Conservation (phyloP, 352 stramenopile genomes). For the Phytophthora pseudosyringae region DNA sequence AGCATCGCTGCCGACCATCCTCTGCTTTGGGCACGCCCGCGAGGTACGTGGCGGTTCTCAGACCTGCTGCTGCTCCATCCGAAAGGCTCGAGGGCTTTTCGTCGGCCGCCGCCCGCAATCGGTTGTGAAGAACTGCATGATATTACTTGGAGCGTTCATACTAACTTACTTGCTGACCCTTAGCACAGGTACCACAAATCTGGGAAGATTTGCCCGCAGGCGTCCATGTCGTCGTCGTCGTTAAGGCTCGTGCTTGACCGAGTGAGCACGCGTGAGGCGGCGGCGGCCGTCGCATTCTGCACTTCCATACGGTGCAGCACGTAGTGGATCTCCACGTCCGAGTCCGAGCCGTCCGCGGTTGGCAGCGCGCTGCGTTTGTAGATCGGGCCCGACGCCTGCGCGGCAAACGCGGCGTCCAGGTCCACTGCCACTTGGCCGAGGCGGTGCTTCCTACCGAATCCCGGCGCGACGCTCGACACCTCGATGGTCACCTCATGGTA, state of each 20-base stretch:
- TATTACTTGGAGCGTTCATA: slow-evolving; percentile 28
- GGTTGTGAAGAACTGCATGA: slow-evolving; percentile 23
- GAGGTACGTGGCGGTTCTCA: slow-evolving; percentile 17
- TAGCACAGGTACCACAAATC: slow-evolving; percentile 61
- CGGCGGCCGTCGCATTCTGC: slow-evolving; percentile 30
- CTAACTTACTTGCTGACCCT: slow-evolving; percentile 25
- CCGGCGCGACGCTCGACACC: slow-evolving; percentile 27
- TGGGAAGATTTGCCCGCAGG: slow-evolving; percentile 50
- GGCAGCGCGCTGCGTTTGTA: slow-evolving; percentile 29
- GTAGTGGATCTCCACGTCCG: slow-evolving; percentile 44
- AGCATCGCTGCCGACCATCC: not conserved
- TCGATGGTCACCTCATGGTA: slow-evolving; percentile 47
- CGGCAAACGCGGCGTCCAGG: slow-evolving; percentile 37
- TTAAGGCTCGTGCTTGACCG: slow-evolving; percentile 44
- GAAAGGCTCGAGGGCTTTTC: not conserved
- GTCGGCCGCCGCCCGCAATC: not conserved
- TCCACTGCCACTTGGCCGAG: slow-evolving; percentile 47
- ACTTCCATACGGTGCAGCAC: slow-evolving; percentile 52
- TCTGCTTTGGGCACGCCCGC: not conserved
- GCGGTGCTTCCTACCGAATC: slow-evolving; percentile 33
- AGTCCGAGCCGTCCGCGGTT: slow-evolving; percentile 18
- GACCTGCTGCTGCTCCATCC: slow-evolving; percentile 2
- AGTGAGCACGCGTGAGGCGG: slow-evolving; percentile 37
- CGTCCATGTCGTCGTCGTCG: slow-evolving; percentile 57
- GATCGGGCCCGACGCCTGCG: slow-evolving; percentile 26